These are phyloP conservation scores for Monosporozyma unispora DNA, from an alignment of 805 yeast species.

Conservation along the genomic window DNA sequence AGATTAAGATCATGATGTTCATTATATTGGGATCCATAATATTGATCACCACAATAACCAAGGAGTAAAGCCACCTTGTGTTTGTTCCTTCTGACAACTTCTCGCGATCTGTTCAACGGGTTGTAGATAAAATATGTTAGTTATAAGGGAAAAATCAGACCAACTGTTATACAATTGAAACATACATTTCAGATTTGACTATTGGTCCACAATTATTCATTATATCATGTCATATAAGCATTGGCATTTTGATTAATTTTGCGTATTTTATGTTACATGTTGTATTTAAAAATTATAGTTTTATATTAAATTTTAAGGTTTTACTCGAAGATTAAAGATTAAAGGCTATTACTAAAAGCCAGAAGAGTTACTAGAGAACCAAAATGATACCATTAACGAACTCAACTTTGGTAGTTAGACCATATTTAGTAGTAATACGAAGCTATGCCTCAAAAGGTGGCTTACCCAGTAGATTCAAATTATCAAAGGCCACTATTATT, in stretches of 20 bases:
- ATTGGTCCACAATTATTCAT: too few relatives aligned
- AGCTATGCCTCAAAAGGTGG: neutral
- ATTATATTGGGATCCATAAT: slow-evolving; percentile 91
- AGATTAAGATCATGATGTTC: slow-evolving; percentile 46
- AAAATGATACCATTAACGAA: neutral
- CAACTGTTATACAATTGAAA: too few relatives aligned
- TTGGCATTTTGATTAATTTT: too few relatives aligned
- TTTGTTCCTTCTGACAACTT: slow-evolving; percentile 47
- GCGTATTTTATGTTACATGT: too few relatives aligned
- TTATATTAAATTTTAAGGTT: neutral
- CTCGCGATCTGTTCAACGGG: neutral
- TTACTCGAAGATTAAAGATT: neutral
- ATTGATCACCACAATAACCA: slow-evolving; percentile 94
- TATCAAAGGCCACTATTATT: neutral
- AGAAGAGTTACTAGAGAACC: neutral
- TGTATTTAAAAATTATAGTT: too few relatives aligned
- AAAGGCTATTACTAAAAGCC: neutral
- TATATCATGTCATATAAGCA: too few relatives aligned
- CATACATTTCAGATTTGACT: too few relatives aligned
- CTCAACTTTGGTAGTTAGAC: neutral
- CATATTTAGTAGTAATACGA: neutral
- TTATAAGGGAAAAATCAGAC: neutral
- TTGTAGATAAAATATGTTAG: neutral
- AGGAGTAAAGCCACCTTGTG: slow-evolving; percentile 81
- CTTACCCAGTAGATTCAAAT: neutral